Base-by-base conservation (phyloP, 495 filamentous ascomycete species). In the Aspergillus carlsbadensis region DNA sequence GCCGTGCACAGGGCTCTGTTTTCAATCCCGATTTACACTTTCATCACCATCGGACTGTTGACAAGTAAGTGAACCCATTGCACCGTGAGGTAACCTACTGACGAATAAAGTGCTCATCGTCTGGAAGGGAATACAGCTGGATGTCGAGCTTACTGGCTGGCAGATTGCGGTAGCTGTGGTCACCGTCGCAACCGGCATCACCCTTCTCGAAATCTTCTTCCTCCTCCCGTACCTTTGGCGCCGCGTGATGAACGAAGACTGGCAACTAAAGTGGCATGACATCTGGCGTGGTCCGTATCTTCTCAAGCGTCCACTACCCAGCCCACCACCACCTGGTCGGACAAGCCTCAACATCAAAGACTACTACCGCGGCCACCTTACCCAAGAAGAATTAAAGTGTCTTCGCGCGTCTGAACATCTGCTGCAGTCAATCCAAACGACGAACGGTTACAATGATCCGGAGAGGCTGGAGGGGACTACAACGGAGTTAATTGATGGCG, bases 231-330 rank as follows among this genome's bases (percentile, higher is more conserved):
- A 47, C 13, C 52, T 55, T 20, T 55, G 52, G 52, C 52, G 52
- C 29, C 52, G 52, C 1, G 52, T 55, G 13, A 55, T 55, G 52
- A 47, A 22, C 20, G 52, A 55, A 55, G 52, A 55, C 42, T 55
- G 52, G 52, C 41, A 46, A 22, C 8, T 55, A 14, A 46, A 46
- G 37, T 55, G 52, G 52, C 36, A 55, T 20, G 13, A 55, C 13
- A 34, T 31, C 31, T 55, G 52, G 52, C 52, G 52, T 6, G 52
- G 52, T 0, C 52, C 52, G 1, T 55, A 18, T 8, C 52, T 55
- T 20, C 41, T 55, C 20, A 18, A 1, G 22, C 52, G 41, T 11
- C 52, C 52, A 0, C 31, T 47, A 10, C 52, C 52, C 13, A 29
- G 41, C 20, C 52, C 52, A 2, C 52, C 52, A 8, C 52, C 52